phyloP scores from a whole-genome alignment of 73 alveolate species.

The Uronychia setigera region DNA sequence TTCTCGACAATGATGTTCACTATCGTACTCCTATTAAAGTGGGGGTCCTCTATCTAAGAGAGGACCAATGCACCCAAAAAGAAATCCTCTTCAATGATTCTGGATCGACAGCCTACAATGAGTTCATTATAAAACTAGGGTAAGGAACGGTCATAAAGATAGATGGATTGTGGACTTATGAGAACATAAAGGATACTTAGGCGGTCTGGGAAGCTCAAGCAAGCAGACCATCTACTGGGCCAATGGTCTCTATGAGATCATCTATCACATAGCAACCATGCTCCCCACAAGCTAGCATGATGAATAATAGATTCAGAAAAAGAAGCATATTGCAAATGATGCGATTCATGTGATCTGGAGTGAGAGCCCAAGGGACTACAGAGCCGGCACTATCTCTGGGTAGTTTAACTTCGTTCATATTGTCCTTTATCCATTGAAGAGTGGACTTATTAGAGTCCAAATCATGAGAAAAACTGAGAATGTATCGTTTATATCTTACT shows the following conservation, averaged over 20 bases:
- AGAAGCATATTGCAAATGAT: not conserved
- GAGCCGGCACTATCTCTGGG: slow-evolving; percentile 2
- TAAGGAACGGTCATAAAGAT: not conserved
- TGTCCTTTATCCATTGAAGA: not conserved
- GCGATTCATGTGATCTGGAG: not conserved
- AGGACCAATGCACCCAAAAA: not conserved
- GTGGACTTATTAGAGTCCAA: not conserved
- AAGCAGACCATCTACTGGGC: not conserved
- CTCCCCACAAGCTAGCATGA: not conserved
- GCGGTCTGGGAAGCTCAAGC: not conserved
- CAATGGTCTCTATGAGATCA: not conserved
- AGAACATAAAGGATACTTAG: not conserved
- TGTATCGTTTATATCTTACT: not conserved
- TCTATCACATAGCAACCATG: not conserved
- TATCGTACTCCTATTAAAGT: not conserved
- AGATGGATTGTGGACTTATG: not conserved
- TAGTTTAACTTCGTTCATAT: not conserved
- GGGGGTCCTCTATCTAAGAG: not conserved
- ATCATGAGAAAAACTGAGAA: not conserved
- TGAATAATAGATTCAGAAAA: not conserved
- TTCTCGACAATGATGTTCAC: not conserved
- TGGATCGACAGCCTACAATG: not conserved
- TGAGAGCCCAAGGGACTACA: not conserved
- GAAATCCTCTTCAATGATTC: not conserved
- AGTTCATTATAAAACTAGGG: not conserved